Evolutionary conservation across 2,329 filamentous ascomycete genomes (phyloP), one percentile per base, ranked within the genome.

Genomic region (Fusarium pseudonygamai): DNA sequence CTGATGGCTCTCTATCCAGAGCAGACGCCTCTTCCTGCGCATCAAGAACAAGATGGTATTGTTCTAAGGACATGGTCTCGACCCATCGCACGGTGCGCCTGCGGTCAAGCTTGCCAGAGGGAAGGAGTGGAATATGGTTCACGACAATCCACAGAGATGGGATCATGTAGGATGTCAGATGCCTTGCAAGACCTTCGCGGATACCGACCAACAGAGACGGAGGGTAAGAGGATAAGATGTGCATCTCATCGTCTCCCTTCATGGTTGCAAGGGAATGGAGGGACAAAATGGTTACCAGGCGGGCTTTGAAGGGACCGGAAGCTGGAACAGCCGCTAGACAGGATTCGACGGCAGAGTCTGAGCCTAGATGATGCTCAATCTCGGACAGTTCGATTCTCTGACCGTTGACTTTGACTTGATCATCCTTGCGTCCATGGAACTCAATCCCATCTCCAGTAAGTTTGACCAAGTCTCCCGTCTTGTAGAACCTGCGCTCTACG

Each of bases 321-420:
- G n/a, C 36, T 14, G 72, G 72, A 24, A 72, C 40, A 26, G 60
- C 30, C 1, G 66, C 61, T 5, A 77, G 9, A 18, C 71, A 72
- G 5, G 69, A 64, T 16, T 75, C 57, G 9, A 75, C 47, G 3
- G 24, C 32, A 3, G 43, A n/a, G 14, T 72, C 61, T 7, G 32
- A 30, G 56, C 69, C 57, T 12, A 78, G 16, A n/a, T 78, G 71
- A 34, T 78, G 67, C 42, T 82, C 79, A 32, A 82, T 70, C 42
- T 82, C 80, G 0, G 74, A 76, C 0, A 79, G 65, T 62, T 82
- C 80, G 10, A 81, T 64, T 32, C 80, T 75, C 36, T 82, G 79
- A 10, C 80, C 80, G 22, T 76, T 75, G 46, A 82, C 64, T 59
- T 82, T 82, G 66, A 82, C 75, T 49, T 82, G 80, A 5, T 70